phyloP scores from a whole-genome alignment of 352 stramenopile species.

The Phytophthora brassicae region DNA sequence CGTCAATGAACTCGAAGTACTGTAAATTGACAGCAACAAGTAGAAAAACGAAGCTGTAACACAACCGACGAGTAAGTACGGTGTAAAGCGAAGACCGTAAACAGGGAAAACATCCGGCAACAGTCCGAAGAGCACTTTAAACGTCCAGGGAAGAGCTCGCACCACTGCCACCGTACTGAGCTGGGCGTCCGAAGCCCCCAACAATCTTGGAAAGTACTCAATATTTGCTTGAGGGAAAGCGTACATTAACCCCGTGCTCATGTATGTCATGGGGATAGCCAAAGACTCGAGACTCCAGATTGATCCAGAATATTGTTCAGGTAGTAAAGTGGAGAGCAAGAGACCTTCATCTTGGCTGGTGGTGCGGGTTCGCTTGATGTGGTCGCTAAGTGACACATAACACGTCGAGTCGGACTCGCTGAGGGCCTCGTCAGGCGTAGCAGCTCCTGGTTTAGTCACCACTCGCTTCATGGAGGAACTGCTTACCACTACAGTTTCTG shows the following conservation, averaged over 20 bases:
- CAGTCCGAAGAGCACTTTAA: constrained; percentile 80
- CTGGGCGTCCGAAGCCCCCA: constrained; percentile 67
- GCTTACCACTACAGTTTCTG: too few relatives aligned
- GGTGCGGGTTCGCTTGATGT: constrained; percentile 24
- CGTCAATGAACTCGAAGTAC: constrained; percentile 36
- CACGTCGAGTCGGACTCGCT: constrained; percentile 24
- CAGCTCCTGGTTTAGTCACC: constrained; percentile 3
- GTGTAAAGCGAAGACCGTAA: constrained; percentile 60
- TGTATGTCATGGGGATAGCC: constrained; percentile 78
- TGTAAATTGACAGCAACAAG: constrained; percentile 40
- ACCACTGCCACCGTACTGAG: constrained; percentile 72
- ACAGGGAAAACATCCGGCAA: constrained; percentile 70
- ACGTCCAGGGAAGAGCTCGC: constrained; percentile 69
- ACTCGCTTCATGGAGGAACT: constrained; percentile 29
- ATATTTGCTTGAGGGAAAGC: constrained; percentile 74
- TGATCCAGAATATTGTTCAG: constrained; percentile 32
- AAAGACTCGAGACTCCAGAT: constrained; percentile 55
- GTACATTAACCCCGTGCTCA: constrained; percentile 70
- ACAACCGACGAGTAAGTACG: constrained; percentile 75
- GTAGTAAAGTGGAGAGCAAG: constrained; percentile 22
- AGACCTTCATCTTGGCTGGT: constrained; percentile 27
- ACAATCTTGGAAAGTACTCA: constrained; percentile 68
- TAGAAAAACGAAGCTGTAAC: constrained; percentile 61
- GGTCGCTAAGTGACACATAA: constrained; percentile 32
- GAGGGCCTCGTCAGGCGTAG: constrained; percentile 26